A percentile compares a stretch with the other conserved stretches of the same genome.
Conservation (phyloP, 1,139 yeast genomes). For the Yamadazyma dushanensis region DNA sequence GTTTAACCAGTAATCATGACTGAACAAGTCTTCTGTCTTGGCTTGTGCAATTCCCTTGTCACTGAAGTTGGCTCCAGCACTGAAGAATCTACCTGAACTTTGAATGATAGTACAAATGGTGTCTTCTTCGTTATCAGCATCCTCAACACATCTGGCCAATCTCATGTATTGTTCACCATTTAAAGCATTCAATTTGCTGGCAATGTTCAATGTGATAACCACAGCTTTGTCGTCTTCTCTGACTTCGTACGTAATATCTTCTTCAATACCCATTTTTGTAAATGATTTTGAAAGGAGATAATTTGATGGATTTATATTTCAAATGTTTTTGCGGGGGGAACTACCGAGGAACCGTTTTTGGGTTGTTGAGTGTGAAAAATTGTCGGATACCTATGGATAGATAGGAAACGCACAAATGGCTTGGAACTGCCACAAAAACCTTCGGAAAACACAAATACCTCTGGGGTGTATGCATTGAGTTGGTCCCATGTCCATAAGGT, state of each 20-base stretch:
- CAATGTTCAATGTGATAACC: constrained; percentile 67
- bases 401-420: too few species aligned
- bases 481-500: too few species aligned
- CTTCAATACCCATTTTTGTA: constrained; percentile 5
- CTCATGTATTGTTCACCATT: constrained; percentile 64
- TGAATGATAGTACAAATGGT: constrained; percentile 69
- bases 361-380: too few species aligned
- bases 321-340: constrained; percentile 12
- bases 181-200: constrained; percentile 66
- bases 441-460: too few species aligned
- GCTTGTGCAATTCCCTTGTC: constrained; percentile 27
- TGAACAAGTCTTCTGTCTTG: constrained; percentile 29
- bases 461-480: too few species aligned
- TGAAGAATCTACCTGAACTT: constrained; percentile 73
- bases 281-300: neutral
- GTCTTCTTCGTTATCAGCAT: constrained; percentile 66
- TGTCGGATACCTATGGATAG: too few species aligned
- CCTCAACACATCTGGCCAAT: constrained; percentile 59
- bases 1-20: constrained; percentile 57
- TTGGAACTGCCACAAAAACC: too few species aligned
- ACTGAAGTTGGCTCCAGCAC: constrained; percentile 80
- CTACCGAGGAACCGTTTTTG: constrained; percentile 8
- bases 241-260: constrained; percentile 51
- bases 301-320: neutral
- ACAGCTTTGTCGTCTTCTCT: constrained; percentile 54